phyloP scores from a whole-genome alignment of 176 grass and related monocot genomes.

The Musa acuminata region DNA sequence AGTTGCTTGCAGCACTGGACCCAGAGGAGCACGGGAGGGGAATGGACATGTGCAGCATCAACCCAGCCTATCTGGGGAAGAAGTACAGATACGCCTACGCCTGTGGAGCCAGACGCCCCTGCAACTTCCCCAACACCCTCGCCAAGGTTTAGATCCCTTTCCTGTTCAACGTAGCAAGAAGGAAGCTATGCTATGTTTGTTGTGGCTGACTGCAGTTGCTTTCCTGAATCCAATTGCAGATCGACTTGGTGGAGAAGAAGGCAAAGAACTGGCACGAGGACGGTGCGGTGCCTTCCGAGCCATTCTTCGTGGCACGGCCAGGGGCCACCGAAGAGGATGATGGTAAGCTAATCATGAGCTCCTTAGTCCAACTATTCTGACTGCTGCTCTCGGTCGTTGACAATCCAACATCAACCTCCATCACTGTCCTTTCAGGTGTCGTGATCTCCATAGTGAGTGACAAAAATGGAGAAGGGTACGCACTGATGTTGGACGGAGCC shows the following conservation, averaged over 20 bases:
- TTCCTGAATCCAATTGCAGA: constrained; percentile 9
- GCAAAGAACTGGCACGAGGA: constrained; percentile 93
- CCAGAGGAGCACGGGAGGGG: constrained; percentile 75
- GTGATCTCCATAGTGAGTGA: constrained; percentile 86
- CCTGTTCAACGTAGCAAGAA: neutral
- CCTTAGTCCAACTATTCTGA: neutral
- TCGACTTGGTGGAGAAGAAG: constrained; percentile 71
- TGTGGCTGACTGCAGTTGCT: neutral
- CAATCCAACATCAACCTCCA: neutral
- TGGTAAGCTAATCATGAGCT: constrained; percentile 31
- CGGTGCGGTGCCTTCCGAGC: constrained; percentile 83
- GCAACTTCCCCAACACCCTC: constrained; percentile 99
- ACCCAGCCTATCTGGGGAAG: constrained; percentile 67
- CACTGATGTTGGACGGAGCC: constrained; percentile 64
- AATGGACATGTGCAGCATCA: constrained; percentile 99
- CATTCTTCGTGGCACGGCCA: constrained; percentile 76
- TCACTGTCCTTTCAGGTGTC: constrained; percentile 35
- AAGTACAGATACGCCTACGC: constrained; percentile 83
- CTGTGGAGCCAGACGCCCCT: constrained; percentile 75
- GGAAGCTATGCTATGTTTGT: neutral
- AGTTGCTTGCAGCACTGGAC: constrained; percentile 61
- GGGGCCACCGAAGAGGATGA: constrained; percentile 79
- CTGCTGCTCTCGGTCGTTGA: neutral
- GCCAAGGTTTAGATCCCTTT: constrained; percentile 42
- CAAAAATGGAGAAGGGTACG: constrained; percentile 70